phyloP scores from a whole-genome alignment of 2,329 filamentous ascomycete genomes.

The Diaporthe ampelina region DNA sequence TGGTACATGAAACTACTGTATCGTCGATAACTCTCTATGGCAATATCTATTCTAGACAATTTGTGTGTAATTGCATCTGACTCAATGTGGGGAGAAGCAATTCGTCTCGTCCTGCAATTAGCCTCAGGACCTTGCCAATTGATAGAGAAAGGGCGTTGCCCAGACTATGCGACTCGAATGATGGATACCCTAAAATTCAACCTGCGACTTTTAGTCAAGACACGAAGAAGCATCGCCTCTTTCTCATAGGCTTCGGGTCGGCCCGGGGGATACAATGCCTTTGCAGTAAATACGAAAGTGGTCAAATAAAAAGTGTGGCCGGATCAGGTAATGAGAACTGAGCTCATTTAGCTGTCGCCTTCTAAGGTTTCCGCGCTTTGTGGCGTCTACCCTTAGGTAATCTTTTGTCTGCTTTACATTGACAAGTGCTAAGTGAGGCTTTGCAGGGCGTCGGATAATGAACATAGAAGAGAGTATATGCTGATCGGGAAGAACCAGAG shows the following conservation, averaged over 20 bases:
- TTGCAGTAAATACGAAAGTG: neutral
- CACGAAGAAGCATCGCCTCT: neutral
- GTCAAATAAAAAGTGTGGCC: neutral
- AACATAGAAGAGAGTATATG: neutral
- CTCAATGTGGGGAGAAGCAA: too few relatives aligned
- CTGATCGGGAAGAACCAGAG: neutral
- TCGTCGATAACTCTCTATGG: too few relatives aligned
- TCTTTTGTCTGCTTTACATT: neutral
- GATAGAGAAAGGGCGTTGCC: neutral
- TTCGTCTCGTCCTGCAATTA: too few relatives aligned
- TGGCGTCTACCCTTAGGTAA: too few relatives aligned
- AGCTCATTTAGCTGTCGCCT: too few relatives aligned
- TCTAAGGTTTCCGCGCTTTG: neutral
- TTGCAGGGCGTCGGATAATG: neutral
- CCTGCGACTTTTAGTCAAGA: neutral
- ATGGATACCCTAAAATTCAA: too few relatives aligned
- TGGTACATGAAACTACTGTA: too few relatives aligned
- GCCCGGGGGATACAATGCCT: neutral
- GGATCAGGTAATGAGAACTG: neutral
- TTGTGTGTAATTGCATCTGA: too few relatives aligned
- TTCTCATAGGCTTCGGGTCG: too few relatives aligned
- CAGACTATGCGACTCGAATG: neutral
- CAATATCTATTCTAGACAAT: neutral
- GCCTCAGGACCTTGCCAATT: too few relatives aligned
- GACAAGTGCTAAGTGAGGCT: rapidly evolving